Evolutionary conservation across 2,329 filamentous ascomycete species (phyloP), one percentile per base, ranked within the genome.

Genomic region (Stagonosporopsis vannaccii): DNA sequence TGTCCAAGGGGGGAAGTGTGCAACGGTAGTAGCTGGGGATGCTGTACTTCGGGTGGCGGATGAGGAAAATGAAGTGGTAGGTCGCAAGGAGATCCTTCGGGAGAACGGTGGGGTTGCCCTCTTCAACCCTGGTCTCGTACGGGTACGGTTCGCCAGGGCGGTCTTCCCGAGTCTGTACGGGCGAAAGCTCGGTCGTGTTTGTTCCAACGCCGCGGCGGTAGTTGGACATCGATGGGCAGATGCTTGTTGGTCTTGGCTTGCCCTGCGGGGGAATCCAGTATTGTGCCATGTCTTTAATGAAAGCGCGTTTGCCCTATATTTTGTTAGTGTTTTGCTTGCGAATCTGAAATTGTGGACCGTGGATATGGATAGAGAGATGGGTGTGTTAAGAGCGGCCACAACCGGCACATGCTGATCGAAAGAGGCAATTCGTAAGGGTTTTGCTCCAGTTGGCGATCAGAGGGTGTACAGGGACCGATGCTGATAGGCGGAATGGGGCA

Each of bases 271-370:
- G 90, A 62, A 96, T 82, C 63, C 97, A 83, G 77, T 98, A 98
- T 78, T 97, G 90, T 52, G 90, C 89, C 80, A 98, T 99, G 77
- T 98, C 95, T 78, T 99, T 99, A 84, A 99, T 95, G 80, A 98
- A 97, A 68, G 96, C 81, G 67, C 94, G 90, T 81, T 96, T 97
- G 69, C 88, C 90, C 90, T 96, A 66, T 13, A 9, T 17, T 8
- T 42, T 28, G 65, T 74, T 51, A 75, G 72, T 26, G 20, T 19
- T 11, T 6, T 12, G 25, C 26, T n/a, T 22, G 11, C 4, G 0
- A 32, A 32, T 9, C 26, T 32, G 25, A 2, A 17, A 23, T 23
- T 12, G 35, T 20, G 7, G 20, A 15, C n/a, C 3, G 4, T 15
- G 13, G 3, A 22, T 11, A n/a, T 30, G 13, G 6, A 37, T 8